phyloP scores from a whole-genome alignment of 768 basidiomycete genomes.

The Ephemerocybe angulata region DNA sequence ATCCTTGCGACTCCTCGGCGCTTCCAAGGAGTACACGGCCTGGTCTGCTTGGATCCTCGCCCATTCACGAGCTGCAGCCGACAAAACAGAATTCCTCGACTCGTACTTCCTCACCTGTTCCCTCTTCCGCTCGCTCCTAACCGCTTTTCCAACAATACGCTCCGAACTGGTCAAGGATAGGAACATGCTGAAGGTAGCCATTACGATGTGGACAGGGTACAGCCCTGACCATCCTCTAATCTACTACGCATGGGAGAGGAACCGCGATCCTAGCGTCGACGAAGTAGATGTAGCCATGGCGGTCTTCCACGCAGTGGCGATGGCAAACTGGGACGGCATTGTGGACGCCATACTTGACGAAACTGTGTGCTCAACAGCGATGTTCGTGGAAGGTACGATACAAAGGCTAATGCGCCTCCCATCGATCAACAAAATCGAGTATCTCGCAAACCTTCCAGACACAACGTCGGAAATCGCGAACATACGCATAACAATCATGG shows the following conservation, averaged over 20 bases:
- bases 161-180: background rate
- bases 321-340: background rate
- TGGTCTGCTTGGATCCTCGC: too few relatives aligned
- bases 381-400: background rate
- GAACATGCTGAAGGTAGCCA: background rate
- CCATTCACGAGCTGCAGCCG: too few relatives aligned
- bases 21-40: too few relatives aligned
- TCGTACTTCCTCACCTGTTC: background rate
- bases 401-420: background rate
- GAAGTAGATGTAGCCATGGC: background rate
- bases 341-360: background rate
- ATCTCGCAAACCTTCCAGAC: background rate
- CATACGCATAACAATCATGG: background rate
- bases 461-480: background rate
- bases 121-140: too few relatives aligned
- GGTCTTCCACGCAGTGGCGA: background rate
- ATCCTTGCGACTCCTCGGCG: too few relatives aligned
- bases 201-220: background rate
- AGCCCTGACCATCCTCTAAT: background rate
- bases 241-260: background rate
- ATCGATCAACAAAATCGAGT: background rate
- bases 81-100: background rate
- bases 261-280: background rate
- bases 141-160: background rate
- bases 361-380: background rate